Conservation (phyloP, 2,329 filamentous ascomycete species). For the Capronia americana region DNA sequence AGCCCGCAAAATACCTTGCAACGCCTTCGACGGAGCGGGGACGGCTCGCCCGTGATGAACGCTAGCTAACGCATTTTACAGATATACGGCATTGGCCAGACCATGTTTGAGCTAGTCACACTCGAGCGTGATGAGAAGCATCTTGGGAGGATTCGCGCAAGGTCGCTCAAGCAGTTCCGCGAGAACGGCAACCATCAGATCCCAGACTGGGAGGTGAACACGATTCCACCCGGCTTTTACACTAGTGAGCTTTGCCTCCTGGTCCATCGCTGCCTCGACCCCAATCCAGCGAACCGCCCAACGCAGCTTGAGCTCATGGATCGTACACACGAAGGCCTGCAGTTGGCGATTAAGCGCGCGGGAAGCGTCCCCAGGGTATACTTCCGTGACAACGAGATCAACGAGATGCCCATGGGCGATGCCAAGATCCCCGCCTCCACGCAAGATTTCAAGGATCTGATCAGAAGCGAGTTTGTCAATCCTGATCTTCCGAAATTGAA, state of each 20-base stretch:
- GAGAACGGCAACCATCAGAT: constrained; percentile 32
- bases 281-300: constrained; percentile 28
- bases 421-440: constrained; percentile 7
- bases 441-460: constrained; percentile 8
- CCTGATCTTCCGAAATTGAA: constrained; percentile 24
- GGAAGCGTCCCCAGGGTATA: constrained; percentile 22
- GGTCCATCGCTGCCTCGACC: constrained; percentile 30
- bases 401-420: constrained; percentile 31
- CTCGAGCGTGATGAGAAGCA: neutral
- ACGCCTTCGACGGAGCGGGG: neutral
- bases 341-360: constrained; percentile 16
- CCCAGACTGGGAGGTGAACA: constrained; percentile 10
- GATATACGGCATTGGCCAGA: constrained; percentile 28
- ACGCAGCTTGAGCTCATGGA: constrained; percentile 31
- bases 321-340: constrained; percentile 20
- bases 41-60: neutral
- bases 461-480: constrained; percentile 23
- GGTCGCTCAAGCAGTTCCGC: constrained; percentile 9
- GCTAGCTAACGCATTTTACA: neutral
- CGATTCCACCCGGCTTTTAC: constrained; percentile 23
- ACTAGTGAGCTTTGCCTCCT: constrained; percentile 26
- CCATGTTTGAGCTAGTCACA: constrained; percentile 26
- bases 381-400: constrained; percentile 34
- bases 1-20: neutral
- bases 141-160: constrained; percentile 13